These are phyloP conservation scores for Rugonectria rugulosa DNA, from an alignment of 2,329 filamentous ascomycete genomes.

Conservation along the genomic window DNA sequence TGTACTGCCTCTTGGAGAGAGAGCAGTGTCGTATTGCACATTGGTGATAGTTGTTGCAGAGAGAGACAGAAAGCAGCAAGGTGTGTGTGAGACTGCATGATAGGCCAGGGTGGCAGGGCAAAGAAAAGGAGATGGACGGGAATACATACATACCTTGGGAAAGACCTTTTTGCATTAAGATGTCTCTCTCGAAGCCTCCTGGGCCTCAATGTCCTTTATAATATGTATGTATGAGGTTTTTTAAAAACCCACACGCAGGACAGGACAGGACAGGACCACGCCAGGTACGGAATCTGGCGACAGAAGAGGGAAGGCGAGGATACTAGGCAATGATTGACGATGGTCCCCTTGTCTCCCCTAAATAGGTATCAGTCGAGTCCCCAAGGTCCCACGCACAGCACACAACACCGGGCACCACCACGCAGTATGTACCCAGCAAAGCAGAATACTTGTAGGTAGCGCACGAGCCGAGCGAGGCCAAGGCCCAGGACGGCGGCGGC, in stretches of 20 bases:
- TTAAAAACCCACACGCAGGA: background rate
- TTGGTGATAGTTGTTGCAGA: background rate
- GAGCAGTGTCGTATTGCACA: background rate
- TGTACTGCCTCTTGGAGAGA: too few relatives aligned
- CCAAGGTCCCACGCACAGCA: slow-evolving; percentile 10
- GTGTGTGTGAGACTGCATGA: background rate
- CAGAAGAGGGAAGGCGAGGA: background rate
- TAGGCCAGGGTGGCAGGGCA: background rate
- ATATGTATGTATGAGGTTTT: background rate
- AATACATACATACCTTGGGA: background rate
- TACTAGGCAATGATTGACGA: slow-evolving; percentile 3
- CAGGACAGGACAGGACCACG: too few relatives aligned
- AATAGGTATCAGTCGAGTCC: slow-evolving; percentile 11
- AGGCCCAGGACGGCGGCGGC: slow-evolving; percentile 11
- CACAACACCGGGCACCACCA: slow-evolving; percentile 9
- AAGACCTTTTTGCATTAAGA: background rate
- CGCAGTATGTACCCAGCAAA: too few relatives aligned
- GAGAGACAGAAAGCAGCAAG: background rate
- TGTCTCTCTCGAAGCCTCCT: background rate
- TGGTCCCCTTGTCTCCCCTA: slow-evolving; percentile 13
- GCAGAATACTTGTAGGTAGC: too few relatives aligned
- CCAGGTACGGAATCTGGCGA: background rate
- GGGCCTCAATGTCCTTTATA: background rate
- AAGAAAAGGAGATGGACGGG: too few relatives aligned
- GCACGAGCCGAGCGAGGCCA: slow-evolving; percentile 18